A percentile compares a stretch with the other conserved stretches of the same genome.
Conservation (phyloP, 441 rosid genomes). For the Bocquillonia castaneifolia region DNA sequence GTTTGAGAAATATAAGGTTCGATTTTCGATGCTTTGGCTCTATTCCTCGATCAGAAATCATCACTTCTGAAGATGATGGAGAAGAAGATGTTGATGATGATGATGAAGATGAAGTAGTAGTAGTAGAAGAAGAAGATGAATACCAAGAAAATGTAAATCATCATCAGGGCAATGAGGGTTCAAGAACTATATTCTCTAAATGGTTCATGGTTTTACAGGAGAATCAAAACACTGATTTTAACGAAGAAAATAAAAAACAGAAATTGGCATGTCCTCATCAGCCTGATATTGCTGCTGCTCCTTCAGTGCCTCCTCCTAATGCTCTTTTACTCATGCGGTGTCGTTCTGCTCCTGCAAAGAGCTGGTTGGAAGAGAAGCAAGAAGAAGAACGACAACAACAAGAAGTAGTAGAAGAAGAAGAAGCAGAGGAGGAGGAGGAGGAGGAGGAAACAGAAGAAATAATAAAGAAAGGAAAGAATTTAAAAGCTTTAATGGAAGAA, state of each 20-base stretch:
- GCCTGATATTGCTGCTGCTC: constrained; percentile 11
- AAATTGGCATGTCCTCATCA: constrained; percentile 16
- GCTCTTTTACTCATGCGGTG: constrained; percentile 82
- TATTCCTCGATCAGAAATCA: constrained; percentile 47
- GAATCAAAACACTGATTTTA: constrained; percentile 35
- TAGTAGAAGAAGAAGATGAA: constrained; percentile 26
- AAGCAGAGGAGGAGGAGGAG: constrained; percentile 12
- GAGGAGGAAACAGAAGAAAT: constrained; percentile 1
- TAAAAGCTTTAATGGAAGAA: constrained; percentile 68
- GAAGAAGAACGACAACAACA: constrained; percentile 24
- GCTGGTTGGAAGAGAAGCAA: constrained; percentile 39
- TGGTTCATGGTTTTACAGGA: constrained; percentile 88
- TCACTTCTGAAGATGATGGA: constrained; percentile 55
- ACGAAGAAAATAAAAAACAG: constrained; percentile 25
- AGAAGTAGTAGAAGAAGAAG: constrained; percentile 22
- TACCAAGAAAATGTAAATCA: constrained; percentile 8
- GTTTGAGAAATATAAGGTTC: constrained; percentile 49
- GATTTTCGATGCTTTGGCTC: constrained; percentile 78
- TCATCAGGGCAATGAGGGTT: constrained; percentile 31
- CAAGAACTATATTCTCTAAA: constrained; percentile 66
- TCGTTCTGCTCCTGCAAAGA: constrained; percentile 80
- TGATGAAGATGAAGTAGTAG: too few species aligned
- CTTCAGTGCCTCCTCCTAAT: constrained; percentile 70
- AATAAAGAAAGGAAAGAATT: constrained; percentile 42
- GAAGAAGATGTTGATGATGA: constrained; percentile 33